phyloP scores from a whole-genome alignment of 306 rosid species.

The Rosa lucieae region DNA sequence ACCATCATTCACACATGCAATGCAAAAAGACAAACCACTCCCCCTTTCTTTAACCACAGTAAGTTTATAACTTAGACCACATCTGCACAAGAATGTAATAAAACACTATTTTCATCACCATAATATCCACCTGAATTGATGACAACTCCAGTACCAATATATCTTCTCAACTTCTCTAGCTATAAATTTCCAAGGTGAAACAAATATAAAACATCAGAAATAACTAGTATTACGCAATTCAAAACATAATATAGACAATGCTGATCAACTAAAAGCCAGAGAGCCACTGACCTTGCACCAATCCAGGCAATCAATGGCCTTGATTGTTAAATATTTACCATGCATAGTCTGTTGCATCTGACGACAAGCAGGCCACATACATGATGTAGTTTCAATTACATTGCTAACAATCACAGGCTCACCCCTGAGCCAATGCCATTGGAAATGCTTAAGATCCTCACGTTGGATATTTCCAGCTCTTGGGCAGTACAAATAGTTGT shows the following conservation, averaged over 20 bases:
- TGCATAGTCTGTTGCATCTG: constrained; percentile 34
- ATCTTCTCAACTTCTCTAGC: not conserved
- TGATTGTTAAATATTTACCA: constrained; percentile 43
- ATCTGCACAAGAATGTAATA: no score
- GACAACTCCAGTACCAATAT: no score
- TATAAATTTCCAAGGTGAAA: not conserved
- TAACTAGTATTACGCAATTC: not conserved
- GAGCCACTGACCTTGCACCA: constrained; percentile 66
- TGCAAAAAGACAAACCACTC: no score
- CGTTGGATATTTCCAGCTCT: constrained; percentile 43
- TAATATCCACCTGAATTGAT: no score
- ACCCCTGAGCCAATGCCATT: constrained; percentile 73
- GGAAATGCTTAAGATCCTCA: constrained; percentile 59
- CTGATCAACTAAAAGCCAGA: not conserved
- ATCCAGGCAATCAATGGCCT: constrained; percentile 75
- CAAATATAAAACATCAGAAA: not conserved
- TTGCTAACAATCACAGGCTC: constrained; percentile 78
- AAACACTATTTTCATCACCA: no score
- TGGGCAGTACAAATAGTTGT: constrained; percentile 62
- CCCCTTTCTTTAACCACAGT: no score
- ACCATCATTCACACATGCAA: no score
- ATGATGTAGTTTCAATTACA: constrained; percentile 62
- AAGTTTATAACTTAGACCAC: no score
- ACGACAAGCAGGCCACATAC: constrained; percentile 90
- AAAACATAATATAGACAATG: not conserved